A percentile compares a stretch with the other conserved stretches of the same genome.
Conservation (phyloP, 169 alveolate genomes). For the Plasmodium inui region DNA sequence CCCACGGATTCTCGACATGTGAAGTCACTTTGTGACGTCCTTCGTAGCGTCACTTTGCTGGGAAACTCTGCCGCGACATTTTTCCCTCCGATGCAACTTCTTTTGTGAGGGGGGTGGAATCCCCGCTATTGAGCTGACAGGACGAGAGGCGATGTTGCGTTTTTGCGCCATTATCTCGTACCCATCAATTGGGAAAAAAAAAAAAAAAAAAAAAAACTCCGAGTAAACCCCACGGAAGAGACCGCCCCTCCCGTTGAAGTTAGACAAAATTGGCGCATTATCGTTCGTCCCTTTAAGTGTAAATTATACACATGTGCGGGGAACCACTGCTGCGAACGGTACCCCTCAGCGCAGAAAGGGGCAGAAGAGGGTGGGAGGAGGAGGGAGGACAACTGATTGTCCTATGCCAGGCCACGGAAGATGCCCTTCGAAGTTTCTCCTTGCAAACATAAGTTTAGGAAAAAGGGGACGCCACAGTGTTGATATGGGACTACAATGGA, state of each 20-base stretch:
- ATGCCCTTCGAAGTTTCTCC: background rate
- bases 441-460: background rate
- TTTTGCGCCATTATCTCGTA: background rate
- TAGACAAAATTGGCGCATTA: background rate
- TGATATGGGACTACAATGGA: background rate
- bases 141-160: background rate
- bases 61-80: background rate
- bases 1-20: background rate
- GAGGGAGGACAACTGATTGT: background rate
- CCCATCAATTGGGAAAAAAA: background rate
- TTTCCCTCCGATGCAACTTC: background rate
- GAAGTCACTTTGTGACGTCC: background rate
- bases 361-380: background rate
- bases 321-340: background rate
- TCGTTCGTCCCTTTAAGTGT: background rate
- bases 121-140: background rate
- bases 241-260: background rate
- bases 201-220: background rate
- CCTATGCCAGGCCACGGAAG: background rate
- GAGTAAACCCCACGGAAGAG: background rate
- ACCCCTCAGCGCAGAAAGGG: background rate
- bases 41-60: background rate
- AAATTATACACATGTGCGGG: background rate
- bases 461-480: background rate
- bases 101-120: background rate